Conservation (phyloP, 768 basidiomycete genomes). For the Sistotremastrum niveocremeum region DNA sequence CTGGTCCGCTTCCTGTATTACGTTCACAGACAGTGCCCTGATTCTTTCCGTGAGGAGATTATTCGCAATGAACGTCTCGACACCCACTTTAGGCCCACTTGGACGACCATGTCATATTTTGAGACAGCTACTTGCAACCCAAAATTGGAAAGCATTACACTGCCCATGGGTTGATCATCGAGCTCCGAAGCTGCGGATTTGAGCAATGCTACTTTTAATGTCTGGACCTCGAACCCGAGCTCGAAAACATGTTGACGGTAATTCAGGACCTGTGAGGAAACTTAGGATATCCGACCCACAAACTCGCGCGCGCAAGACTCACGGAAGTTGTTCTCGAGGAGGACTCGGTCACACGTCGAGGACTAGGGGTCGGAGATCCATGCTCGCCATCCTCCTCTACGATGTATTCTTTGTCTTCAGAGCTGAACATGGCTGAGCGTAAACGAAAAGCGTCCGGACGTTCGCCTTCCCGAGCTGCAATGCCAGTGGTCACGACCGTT, state of each 20-base stretch:
- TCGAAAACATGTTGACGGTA: constrained; percentile 57
- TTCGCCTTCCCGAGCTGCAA: not conserved
- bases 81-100: constrained; percentile 60
- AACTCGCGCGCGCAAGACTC: too few relatives aligned
- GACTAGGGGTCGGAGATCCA: constrained; percentile 12
- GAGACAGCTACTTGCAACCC: constrained; percentile 58
- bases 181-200: constrained; percentile 30
- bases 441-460: too few relatives aligned
- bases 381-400: constrained; percentile 26
- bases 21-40: constrained; percentile 65
- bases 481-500: not conserved
- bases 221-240: constrained; percentile 77
- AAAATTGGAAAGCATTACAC: constrained; percentile 70
- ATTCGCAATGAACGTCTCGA: not conserved
- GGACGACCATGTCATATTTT: constrained; percentile 79
- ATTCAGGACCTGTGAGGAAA: constrained; percentile 17
- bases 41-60: not conserved
- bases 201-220: constrained; percentile 64
- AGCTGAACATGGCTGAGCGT: not conserved
- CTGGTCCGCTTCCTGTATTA: constrained; percentile 41
- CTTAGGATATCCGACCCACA: too few relatives aligned
- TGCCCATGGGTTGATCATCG: constrained; percentile 51
- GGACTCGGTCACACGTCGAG: too few relatives aligned
- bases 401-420: constrained; percentile 16
- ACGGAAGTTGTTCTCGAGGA: too few relatives aligned